phyloP scores from a whole-genome alignment of 129 eudicot species.

The Tagetes erecta region DNA sequence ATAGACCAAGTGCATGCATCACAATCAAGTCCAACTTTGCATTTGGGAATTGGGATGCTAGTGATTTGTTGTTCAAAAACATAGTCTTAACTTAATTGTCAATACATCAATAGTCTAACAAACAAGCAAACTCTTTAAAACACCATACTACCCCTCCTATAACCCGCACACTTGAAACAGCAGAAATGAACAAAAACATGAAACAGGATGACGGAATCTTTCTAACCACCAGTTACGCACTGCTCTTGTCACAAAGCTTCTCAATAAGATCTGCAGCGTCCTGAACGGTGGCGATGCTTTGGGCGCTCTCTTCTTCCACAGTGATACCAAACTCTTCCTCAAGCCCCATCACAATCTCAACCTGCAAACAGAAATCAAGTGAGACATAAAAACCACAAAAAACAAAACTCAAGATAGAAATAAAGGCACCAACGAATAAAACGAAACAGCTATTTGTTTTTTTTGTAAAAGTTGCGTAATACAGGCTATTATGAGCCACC shows the following conservation, averaged over 20 bases:
- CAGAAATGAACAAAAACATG: constrained; percentile 23
- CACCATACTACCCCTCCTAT: not conserved
- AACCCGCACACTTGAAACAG: not conserved
- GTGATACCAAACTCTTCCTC: constrained; percentile 52
- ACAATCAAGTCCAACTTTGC: not conserved
- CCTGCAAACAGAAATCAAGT: constrained; percentile 31
- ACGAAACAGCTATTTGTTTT: not conserved
- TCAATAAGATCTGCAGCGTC: constrained; percentile 68
- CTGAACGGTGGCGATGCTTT: constrained; percentile 48
- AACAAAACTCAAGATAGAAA: not conserved
- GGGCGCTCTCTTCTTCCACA: constrained; percentile 60
- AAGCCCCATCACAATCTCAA: constrained; percentile 62
- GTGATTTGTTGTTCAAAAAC: too few relatives aligned
- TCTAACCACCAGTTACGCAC: constrained; percentile 22
- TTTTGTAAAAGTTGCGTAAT: too few relatives aligned
- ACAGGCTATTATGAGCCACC: too few relatives aligned
- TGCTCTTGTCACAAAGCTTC: constrained; percentile 35
- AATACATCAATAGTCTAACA: not conserved
- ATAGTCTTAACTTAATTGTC: too few relatives aligned
- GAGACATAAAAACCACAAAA: not conserved
- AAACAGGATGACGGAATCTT: not conserved
- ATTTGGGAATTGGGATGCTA: not conserved
- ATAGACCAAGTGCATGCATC: too few relatives aligned
- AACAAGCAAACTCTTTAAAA: not conserved
- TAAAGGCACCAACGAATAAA: not conserved